Conservation (phyloP, 495 filamentous ascomycete species). For the Neurospora hispaniola region DNA sequence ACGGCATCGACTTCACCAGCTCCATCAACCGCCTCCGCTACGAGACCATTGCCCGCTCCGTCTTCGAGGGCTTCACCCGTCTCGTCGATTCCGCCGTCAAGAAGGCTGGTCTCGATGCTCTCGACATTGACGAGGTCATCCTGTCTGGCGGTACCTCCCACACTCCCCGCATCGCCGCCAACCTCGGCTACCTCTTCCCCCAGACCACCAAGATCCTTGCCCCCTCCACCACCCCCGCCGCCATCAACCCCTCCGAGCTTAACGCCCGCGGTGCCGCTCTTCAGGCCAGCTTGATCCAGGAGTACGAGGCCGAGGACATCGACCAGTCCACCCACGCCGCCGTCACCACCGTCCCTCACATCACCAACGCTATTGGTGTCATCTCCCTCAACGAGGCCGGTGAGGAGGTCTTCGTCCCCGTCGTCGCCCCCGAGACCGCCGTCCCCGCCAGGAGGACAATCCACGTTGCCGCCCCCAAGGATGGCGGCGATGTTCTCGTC, state of each 20-base stretch:
- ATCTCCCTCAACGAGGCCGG: slow-evolving; percentile 54
- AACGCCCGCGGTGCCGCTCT: slow-evolving; percentile 84
- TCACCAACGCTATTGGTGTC: slow-evolving; percentile 79
- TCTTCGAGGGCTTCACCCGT: slow-evolving; percentile 76
- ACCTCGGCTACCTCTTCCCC: slow-evolving; percentile 70
- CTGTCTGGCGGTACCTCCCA: slow-evolving; percentile 87
- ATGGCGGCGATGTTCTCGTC: slow-evolving; percentile 77
- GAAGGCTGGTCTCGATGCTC: slow-evolving; percentile 83
- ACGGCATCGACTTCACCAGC: slow-evolving; percentile 81
- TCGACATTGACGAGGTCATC: slow-evolving; percentile 93
- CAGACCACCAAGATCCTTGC: slow-evolving; percentile 67
- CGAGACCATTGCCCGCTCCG: slow-evolving; percentile 75
- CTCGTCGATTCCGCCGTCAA: slow-evolving; percentile 75
- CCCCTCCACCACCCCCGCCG: slow-evolving; percentile 60
- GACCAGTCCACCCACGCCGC: slow-evolving; percentile 91
- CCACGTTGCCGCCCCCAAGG: slow-evolving; percentile 58
- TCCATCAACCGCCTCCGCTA: slow-evolving; percentile 89
- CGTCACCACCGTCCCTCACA: slow-evolving; percentile 87
- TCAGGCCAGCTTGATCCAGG: slow-evolving; percentile 84
- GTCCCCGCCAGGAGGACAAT: slow-evolving; percentile 78
- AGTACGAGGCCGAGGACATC: slow-evolving; percentile 88
- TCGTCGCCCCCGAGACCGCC: slow-evolving; percentile 77
- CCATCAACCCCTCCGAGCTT: slow-evolving; percentile 90
- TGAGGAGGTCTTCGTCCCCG: slow-evolving; percentile 58
- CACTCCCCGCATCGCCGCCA: slow-evolving; percentile 80